These are phyloP conservation scores for Ophiocytium majus DNA, from an alignment of 352 stramenopile genomes.

Conservation along the genomic window DNA sequence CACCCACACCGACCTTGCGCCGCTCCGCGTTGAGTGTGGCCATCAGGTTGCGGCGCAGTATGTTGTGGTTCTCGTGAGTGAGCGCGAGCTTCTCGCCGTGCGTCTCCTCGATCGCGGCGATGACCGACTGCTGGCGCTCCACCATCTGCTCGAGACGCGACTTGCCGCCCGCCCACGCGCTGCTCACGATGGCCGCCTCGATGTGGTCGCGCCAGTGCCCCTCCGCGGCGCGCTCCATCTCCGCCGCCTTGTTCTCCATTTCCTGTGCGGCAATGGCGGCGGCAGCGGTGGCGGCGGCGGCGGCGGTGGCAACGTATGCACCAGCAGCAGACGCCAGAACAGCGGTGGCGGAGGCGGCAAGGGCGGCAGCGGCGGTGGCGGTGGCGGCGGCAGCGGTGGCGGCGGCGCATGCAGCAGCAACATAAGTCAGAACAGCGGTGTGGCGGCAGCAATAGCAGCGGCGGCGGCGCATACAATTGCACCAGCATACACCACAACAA, in stretches of 20 bases:
- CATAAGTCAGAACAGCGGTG: no score
- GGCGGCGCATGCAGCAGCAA: no score
- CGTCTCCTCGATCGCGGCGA: constrained; percentile 33
- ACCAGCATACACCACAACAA: no score
- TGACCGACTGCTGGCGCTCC: constrained; percentile 43
- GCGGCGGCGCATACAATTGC: no score
- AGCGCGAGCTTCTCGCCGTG: constrained; percentile 41
- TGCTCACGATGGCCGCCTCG: constrained; percentile 40
- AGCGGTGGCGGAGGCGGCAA: no score
- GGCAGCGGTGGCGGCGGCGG: no score
- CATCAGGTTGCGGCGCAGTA: constrained; percentile 34
- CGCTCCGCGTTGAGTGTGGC: constrained; percentile 43
- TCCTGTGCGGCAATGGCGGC: background rate
- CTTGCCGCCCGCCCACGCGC: constrained; percentile 47
- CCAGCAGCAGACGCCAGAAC: no score
- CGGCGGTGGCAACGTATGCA: background rate
- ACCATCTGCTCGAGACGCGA: constrained; percentile 54
- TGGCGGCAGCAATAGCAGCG: no score
- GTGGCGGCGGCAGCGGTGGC: no score
- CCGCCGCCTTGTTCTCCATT: constrained; percentile 38
- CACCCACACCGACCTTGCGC: constrained; percentile 22
- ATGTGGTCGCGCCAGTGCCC: constrained; percentile 32
- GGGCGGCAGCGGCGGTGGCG: no score
- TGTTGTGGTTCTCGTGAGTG: constrained; percentile 34
- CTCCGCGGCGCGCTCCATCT: constrained; percentile 30